Evolutionary conservation across 78 protist genomes (phyloP).

Genomic region (Planoprotostelium fungivorum): DNA sequence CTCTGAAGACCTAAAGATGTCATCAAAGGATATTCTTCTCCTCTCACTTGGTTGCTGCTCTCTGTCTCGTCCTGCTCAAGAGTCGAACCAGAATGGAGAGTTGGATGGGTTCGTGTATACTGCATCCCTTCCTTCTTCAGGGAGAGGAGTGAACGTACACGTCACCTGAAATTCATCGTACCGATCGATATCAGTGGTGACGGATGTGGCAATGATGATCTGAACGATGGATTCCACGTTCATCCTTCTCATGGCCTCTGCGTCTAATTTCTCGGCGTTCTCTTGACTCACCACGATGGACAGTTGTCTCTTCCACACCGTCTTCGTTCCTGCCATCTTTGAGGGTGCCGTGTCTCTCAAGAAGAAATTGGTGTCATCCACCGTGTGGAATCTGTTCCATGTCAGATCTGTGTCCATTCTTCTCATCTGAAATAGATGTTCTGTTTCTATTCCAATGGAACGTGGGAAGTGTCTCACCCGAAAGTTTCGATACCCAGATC

Average conservation of each 20-base stretch:
- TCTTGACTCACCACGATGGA: background rate
- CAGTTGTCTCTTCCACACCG: too few species aligned
- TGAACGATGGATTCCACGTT: background rate
- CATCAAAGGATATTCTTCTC: too few species aligned
- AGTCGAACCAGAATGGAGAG: background rate
- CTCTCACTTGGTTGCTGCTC: background rate
- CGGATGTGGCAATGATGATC: background rate
- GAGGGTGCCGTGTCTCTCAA: too few species aligned
- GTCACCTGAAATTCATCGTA: background rate
- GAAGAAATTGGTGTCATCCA: too few species aligned
- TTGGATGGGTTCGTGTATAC: background rate
- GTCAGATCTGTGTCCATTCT: too few species aligned
- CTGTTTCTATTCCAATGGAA: too few species aligned
- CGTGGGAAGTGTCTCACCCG: background rate
- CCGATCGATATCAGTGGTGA: background rate
- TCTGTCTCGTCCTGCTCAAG: background rate
- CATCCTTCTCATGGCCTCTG: background rate
- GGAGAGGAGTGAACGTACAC: too few species aligned
- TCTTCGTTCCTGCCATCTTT: too few species aligned
- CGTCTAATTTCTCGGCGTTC: background rate
- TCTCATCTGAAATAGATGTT: too few species aligned
- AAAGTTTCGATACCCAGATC: background rate
- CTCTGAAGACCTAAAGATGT: too few species aligned
- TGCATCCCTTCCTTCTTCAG: background rate
- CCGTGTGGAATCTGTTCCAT: too few species aligned